Percentiles rank a stretch among this genome's conserved stretches.
phyloP scores from a whole-genome alignment of 371 early-diverging fungal species.

The Mortierella sp. region DNA sequence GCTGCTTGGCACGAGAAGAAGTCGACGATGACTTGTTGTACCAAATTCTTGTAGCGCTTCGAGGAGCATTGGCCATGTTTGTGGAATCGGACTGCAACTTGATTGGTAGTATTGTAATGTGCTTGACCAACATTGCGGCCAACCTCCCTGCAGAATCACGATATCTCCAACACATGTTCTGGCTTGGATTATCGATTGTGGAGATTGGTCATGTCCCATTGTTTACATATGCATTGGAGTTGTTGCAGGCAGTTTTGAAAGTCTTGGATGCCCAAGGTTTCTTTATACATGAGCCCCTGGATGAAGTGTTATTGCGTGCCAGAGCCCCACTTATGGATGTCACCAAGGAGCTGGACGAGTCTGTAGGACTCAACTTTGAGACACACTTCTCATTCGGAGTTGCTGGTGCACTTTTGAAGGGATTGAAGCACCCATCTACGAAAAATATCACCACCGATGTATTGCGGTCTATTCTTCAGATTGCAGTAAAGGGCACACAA shows the following conservation, averaged over 20 bases:
- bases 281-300: conserved; percentile 77
- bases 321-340: conserved; percentile 80
- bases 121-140: conserved; percentile 87
- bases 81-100: conserved; percentile 84
- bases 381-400: conserved; percentile 91
- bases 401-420: conserved; percentile 85
- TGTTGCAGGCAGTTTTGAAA: conserved; percentile 80
- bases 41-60: conserved; percentile 89
- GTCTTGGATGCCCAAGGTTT: conserved; percentile 80
- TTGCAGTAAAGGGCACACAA: conserved; percentile 70
- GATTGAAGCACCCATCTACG: conserved; percentile 80
- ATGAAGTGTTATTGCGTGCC: conserved; percentile 76
- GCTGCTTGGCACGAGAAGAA: conserved; percentile 88
- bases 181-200: conserved; percentile 89
- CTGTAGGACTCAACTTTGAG: conserved; percentile 85
- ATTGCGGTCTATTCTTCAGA: conserved; percentile 78
- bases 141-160: conserved; percentile 84
- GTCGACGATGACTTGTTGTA: conserved; percentile 90
- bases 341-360: conserved; percentile 75
- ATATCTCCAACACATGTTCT: conserved; percentile 87
- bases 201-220: conserved; percentile 87
- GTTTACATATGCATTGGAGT: conserved; percentile 77
- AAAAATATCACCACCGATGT: conserved; percentile 80
- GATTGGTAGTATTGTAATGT: conserved; percentile 88
- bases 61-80: conserved; percentile 86